Base-by-base conservation (phyloP, 768 basidiomycete species). In the Brasilioporus rufonigricans region DNA sequence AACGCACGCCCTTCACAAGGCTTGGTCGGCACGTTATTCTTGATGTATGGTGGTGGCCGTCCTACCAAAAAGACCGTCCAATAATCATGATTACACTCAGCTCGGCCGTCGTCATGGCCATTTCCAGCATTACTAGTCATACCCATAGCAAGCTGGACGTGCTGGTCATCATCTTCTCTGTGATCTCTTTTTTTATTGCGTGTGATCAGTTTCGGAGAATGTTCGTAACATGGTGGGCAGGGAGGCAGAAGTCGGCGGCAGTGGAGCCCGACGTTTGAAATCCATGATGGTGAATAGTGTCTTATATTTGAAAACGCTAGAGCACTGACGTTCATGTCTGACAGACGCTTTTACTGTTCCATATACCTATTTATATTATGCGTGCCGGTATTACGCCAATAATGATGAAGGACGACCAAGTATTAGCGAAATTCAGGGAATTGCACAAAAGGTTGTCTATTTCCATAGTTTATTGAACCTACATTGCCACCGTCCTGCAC, bases 201-300 rank as follows among this genome's bases (percentile, higher is more conserved):
- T 61, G 56, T 7, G 60, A 65, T 44, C 62, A 67, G 45, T 62
- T 67, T 32, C 33, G 53, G 45, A 62, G 62, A 33, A 65, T 57
- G 8, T 54, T 66, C 40, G 1, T 62, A 21, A 26, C 35, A 21
- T 67, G 65, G 65, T 13, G 47, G 29, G 50, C 45, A 21, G 38
- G 24, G 38, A 62, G 50, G 43, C 33, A 46, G 41, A 65, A 67
- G 52, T 18, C 33, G 7, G 29, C 9, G 6, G 47, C 45, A 44
- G 19, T 44, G 10, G 47, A 54, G 35, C 32, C 56, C 8, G n/a
- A 19, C 2, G 56, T 23, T 50, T 65, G 40, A 65, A 26, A 31
- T 26, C 6, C 6, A 27, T 38, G 14, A 53, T 12, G 47, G 61
- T 61, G 36, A 48, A 11, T 27, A n/a, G 4, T 43, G 5, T 50